Evolutionary conservation across 1,139 yeast species (phyloP).

Genomic region (Protomyces inundatus): DNA sequence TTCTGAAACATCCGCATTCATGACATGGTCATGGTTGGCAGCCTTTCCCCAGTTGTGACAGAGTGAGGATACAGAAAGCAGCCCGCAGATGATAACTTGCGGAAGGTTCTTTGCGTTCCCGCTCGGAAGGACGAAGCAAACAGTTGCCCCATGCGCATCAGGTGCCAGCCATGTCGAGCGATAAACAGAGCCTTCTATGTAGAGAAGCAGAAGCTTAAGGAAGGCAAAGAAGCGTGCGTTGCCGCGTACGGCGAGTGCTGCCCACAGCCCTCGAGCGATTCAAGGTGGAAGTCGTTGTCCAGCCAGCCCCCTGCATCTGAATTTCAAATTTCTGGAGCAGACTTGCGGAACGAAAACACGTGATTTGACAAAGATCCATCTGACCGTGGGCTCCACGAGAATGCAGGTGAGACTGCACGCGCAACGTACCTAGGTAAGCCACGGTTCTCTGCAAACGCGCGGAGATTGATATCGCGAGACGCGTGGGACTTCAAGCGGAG

Average conservation of each 20-base stretch:
- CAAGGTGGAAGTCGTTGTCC: background rate
- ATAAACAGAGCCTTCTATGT: background rate
- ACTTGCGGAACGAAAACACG: too few species aligned
- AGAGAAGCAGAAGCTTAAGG: background rate
- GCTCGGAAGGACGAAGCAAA: background rate
- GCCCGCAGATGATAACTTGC: background rate
- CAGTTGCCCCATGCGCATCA: background rate
- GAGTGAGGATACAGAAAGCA: background rate
- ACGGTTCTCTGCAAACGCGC: too few species aligned
- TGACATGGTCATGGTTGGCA: background rate
- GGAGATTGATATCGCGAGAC: too few species aligned
- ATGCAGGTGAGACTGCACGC: too few species aligned
- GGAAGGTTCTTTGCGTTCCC: background rate
- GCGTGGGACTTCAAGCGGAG: too few species aligned
- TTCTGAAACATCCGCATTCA: background rate
- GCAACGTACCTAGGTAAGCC: too few species aligned
- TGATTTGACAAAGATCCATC: too few species aligned
- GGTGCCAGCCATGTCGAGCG: background rate
- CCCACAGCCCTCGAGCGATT: background rate
- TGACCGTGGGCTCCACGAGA: too few species aligned
- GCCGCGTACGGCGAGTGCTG: background rate
- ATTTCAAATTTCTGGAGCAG: background rate
- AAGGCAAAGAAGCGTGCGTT: background rate
- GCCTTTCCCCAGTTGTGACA: background rate
- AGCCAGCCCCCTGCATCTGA: background rate